Evolutionary conservation across 2,329 filamentous ascomycete species (phyloP), one percentile per base, ranked within the genome.

Genomic region (Phyllachora maydis): DNA sequence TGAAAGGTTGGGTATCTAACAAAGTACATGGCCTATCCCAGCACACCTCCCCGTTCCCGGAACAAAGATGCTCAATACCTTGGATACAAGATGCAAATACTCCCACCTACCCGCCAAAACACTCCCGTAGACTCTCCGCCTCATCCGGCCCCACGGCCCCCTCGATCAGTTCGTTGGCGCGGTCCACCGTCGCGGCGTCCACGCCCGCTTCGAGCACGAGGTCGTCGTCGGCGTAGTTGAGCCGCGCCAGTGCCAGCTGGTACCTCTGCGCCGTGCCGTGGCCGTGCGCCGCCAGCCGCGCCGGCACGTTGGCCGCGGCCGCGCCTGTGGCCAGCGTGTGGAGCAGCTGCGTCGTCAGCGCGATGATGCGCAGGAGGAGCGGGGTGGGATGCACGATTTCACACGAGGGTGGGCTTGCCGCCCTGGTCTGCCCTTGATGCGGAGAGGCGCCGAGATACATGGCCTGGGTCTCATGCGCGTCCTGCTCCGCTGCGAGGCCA

Each of bases 181-280:
- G 69, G 32, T 85, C 77, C 2, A 74, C 65, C 1, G 81, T 78
- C 32, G 79, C 77, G 14, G 73, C 65, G 17, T 76, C 73, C 25
- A 91, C 73, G 0, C 72, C 72, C 2, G 58, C 55, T 45, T 93
- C 82, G 14, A 90, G 57, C 8, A 88, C 62, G 6, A 77, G 46
- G 15, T 79, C 74, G 30, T 91, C 79, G 23, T 70, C 66, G 5
- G 68, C 72, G 42, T 92, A 93, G 0, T 78, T 81, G n/a, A 95
- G 50, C 19, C 85, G 54, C 0, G 79, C 82, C 21, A 98, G 52
- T 3, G 69, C 68, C 7, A 93, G 64, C 1, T 90, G 54, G 37
- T 90, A 85, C 24, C 82, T 81, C 38, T 92, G 81, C 24, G 67
- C 65, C 1, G 72, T 77, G 3, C 79, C 78, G 4, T 66, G 59